phyloP scores from a whole-genome alignment of 164 flowering plant genomes.

The Vitis labrusca region DNA sequence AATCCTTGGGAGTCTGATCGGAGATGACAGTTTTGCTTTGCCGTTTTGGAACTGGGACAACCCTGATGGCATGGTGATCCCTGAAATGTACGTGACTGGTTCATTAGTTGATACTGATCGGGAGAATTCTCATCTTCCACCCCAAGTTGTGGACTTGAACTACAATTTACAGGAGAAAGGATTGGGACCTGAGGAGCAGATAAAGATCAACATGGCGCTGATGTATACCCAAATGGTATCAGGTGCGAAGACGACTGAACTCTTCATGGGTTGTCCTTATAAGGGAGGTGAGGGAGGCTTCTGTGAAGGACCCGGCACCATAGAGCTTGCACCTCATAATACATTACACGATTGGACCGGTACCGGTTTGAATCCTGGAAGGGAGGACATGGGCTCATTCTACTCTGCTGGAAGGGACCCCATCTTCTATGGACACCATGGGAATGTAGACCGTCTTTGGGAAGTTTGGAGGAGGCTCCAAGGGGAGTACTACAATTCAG shows the following conservation, averaged over 20 bases:
- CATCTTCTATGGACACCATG: conserved; percentile 17
- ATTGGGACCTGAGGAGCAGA: not conserved
- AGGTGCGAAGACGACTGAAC: conserved; percentile 1
- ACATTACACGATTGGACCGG: conserved; percentile 12
- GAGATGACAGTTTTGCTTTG: conserved; percentile 39
- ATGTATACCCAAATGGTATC: conserved; percentile 14
- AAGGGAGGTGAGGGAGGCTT: not conserved
- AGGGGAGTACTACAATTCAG: not conserved
- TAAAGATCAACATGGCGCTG: not conserved
- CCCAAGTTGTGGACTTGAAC: not conserved
- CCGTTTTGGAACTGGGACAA: conserved; percentile 56
- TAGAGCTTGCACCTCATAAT: conserved; percentile 12
- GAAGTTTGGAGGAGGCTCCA: conserved; percentile 13
- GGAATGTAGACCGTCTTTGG: conserved; percentile 19
- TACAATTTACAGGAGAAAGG: not conserved
- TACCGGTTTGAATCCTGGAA: not conserved
- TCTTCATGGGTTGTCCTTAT: conserved; percentile 13
- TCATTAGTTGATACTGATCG: conserved; percentile 1
- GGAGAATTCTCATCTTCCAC: conserved; percentile 6
- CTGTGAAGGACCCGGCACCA: conserved; percentile 7
- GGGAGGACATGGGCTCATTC: conserved; percentile 17
- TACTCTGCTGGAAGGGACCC: conserved; percentile 17
- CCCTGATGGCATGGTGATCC: conserved; percentile 38
- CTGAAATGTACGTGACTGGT: conserved; percentile 20
- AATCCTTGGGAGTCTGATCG: conserved; percentile 36